Base-by-base conservation (phyloP, 768 basidiomycete species). In the Suillus subaureus region DNA sequence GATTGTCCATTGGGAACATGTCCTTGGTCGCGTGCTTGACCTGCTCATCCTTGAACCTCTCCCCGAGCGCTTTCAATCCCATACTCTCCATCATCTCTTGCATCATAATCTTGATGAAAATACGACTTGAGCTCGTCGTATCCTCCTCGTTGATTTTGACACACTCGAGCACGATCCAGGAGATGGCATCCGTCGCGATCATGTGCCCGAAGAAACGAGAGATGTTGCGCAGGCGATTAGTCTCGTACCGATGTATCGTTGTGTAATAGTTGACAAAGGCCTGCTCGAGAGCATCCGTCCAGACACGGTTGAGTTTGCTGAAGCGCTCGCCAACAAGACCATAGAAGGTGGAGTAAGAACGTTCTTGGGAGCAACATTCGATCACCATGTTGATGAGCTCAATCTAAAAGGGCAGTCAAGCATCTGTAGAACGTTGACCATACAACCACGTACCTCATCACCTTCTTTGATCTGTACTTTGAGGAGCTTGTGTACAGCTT, bases 341-440 rank as follows among this genome's bases (percentile, higher is more conserved):
- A 73, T 96, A 99, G 83, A 97, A 99, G n/a, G 85, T 92, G 2
- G 93, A 94, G 77, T 98, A 99, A 1, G 97, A 96, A 16, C 97
- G 92, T 77, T 99, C 97, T 81, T 99, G 97, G 2, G 97, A 99
- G 77, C 97, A 99, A 91, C 97, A 99, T 73, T 99, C 97, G 77
- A 99, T 93, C 68, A 99, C 87, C 97, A 99, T 99, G 83, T 99
- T 98, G 76, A 93, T 88, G 65, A 99, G 79, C 76, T 98, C 97
- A 70, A 94, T 92, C 94, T 97, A 72, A n/a, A 47, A 64, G 39
- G 11, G 23, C 23, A 62, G 52, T 62, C 23, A 61, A 35, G 1
- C 33, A 39, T 39, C 31, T 15, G 37, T 49, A n/a, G n/a, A 61
- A 23, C 23, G 26, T 42, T 2, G 3, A 21, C 2, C 8, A 51